Base-by-base conservation (phyloP, 257 asterid genomes). In the Penstemon barbatus region DNA sequence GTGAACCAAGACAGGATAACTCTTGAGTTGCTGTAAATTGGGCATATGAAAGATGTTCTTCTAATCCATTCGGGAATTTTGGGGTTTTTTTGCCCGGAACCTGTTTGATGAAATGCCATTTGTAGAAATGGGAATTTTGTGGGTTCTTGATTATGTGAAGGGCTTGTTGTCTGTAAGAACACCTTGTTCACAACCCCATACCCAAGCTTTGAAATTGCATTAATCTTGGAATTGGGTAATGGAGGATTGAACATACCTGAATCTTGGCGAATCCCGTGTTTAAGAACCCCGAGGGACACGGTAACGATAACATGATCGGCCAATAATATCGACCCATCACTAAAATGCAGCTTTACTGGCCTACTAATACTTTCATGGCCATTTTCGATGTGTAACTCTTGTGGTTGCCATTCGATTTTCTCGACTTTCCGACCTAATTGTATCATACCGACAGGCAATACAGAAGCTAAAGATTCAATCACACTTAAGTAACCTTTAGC, bases 101-200 rank as follows among this genome's bases (percentile, higher is more conserved):
- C 82, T 7, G 73, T 6, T 46, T 72, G 86, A 46, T 87, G 95
- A 40, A 89, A 92, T 50, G 80, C 84, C 95, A 90, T 81, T 66
- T 87, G 95, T 79, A 92, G n/a, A 66, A 63, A 72, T 0, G 98
- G 97, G 38, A 92, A 25, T 25, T 25, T 25, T 25, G 33, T 25
- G 33, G 33, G 33, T 25, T 25, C 33, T 25, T 25, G 33, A 25
- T 25, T 25, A 25, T 25, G 6, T 3, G 73, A 37, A 5, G 73
- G 72, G 7, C 66, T 70, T 0, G 83, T 56, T 44, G 18, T 15
- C 18, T 81, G 83, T 75, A 92, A 73, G 78, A 92, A 92, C 7
- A 89, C 84, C 87, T 89, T 89, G 81, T 89, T 80, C 8, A 92
- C 98, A n/a, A 87, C 89, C 0, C 98, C 98, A 41, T 78, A 89